Conservation (phyloP, 768 basidiomycete species). For the Mycena vulgaris region DNA sequence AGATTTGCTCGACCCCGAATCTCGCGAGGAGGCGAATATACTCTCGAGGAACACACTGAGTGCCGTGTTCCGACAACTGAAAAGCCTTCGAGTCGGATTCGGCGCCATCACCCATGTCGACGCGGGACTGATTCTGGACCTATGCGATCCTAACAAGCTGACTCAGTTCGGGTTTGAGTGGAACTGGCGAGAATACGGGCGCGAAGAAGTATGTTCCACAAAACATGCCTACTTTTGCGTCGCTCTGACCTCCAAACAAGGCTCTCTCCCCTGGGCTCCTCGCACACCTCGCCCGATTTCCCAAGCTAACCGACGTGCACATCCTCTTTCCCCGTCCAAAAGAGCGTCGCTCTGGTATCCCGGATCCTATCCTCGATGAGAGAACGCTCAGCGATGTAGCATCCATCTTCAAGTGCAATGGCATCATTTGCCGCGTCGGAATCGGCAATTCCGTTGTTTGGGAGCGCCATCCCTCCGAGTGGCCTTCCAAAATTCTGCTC, state of each 20-base stretch:
- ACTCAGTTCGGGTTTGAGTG: conserved; percentile 35
- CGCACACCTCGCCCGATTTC: neutral
- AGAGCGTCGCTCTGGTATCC: neutral
- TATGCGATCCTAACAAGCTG: conserved; percentile 24
- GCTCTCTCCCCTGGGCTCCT: neutral
- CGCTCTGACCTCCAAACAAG: neutral
- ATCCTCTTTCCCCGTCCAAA: conserved; percentile 26
- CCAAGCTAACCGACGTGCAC: conserved; percentile 17
- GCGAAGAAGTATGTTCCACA: conserved; percentile 8
- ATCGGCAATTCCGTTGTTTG: no score
- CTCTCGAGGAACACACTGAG: conserved; percentile 1
- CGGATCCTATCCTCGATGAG: conserved; percentile 6
- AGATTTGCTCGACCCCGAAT: neutral
- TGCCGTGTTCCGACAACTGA: conserved; percentile 14
- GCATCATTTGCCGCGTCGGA: conserved; percentile 16
- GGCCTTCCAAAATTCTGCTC: conserved; percentile 2
- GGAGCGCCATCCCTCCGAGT: conserved; percentile 17
- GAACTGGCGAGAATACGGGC: conserved; percentile 23
- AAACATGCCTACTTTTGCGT: conserved; percentile 32
- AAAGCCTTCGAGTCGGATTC: conserved; percentile 34
- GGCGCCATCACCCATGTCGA: conserved; percentile 18
- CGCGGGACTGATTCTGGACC: conserved; percentile 10
- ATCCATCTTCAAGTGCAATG: conserved; percentile 20
- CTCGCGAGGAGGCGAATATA: neutral
- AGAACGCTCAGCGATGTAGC: neutral